Base-by-base conservation (phyloP, 2,329 filamentous ascomycete species). In the Penicillium oxalicum region DNA sequence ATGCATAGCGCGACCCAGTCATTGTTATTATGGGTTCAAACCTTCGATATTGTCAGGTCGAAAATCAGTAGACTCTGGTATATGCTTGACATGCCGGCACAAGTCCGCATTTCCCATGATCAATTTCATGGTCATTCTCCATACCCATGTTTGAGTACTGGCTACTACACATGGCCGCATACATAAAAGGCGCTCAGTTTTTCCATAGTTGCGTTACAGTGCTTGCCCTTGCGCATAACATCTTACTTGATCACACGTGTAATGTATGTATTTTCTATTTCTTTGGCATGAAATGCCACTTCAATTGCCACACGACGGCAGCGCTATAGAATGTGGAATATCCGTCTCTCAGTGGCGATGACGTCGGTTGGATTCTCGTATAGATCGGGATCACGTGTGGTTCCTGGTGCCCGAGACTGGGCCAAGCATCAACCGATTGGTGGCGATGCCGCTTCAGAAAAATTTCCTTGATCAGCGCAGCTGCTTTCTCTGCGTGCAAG, bases 361-460 rank as follows among this genome's bases (percentile, higher is more conserved):
- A 54, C 47, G 45, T 57, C 46, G 47, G 9, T 51, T 40, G 38
- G 50, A 51, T 53, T 18, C 29, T 8, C 29, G 7, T 32, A 54
- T n/a, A 50, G 53, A 35, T 52, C 41, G 18, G 40, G 13, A 57
- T 61, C 59, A 61, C 59, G 59, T 61, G 59, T 39, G 37, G 9
- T 9, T 26, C 42, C 41, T 49, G 41, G 44, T 44, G 44, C 45
- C 54, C 50, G 52, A 50, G 41, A 49, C 40, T 49, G 54, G 52
- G 50, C 35, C 24, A 51, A n/a, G n/a, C 40, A n/a, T 32, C 43
- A 52, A 45, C 57, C 59, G 59, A 58, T 58, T 58, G 53, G 59
- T 55, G 59, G 60, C 60, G 54, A 61, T 44, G 53, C 54, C 51
- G 52, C 53, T 38, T 48, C 24, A 41, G 45, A 58, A 55, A 59